These are phyloP conservation scores for Lotus japonicus DNA, from an alignment of 306 rosid species.

Conservation along the genomic window DNA sequence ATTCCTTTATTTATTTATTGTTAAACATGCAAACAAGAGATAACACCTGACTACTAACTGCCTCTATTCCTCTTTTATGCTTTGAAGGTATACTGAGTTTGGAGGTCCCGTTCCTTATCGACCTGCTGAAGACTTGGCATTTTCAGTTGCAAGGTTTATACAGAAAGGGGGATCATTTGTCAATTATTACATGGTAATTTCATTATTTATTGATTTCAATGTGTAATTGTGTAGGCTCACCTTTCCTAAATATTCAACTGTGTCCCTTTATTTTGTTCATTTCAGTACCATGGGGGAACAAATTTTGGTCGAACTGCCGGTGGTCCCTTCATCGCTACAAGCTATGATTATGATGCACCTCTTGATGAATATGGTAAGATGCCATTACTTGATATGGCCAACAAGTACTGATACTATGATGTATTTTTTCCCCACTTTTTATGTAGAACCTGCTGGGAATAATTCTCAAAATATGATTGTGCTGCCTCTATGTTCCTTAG, in stretches of 20 bases:
- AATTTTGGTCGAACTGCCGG: slow-evolving; percentile 99
- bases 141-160: slow-evolving; percentile 88
- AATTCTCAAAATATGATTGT: too few species aligned
- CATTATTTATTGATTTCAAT: slow-evolving; percentile 9
- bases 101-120: slow-evolving; percentile 95
- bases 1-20: background rate
- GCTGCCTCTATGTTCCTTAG: slow-evolving; percentile 1
- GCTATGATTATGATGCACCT: slow-evolving; percentile 98
- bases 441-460: too few species aligned
- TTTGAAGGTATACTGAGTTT: slow-evolving; percentile 86
- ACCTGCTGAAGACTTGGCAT: slow-evolving; percentile 93
- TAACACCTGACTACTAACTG: background rate
- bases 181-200: slow-evolving; percentile 87
- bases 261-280: slow-evolving; percentile 20
- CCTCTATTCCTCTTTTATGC: slow-evolving; percentile 12
- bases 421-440: background rate
- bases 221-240: background rate
- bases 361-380: slow-evolving; percentile 85
- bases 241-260: slow-evolving; percentile 5
- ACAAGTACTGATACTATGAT: background rate
- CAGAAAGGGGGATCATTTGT: slow-evolving; percentile 92
- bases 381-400: background rate
- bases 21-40: background rate
- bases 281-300: slow-evolving; percentile 95
- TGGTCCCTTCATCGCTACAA: slow-evolving; percentile 96